phyloP scores from a whole-genome alignment of 1,139 yeast genomes.

The Saccharomyces hybrid region DNA sequence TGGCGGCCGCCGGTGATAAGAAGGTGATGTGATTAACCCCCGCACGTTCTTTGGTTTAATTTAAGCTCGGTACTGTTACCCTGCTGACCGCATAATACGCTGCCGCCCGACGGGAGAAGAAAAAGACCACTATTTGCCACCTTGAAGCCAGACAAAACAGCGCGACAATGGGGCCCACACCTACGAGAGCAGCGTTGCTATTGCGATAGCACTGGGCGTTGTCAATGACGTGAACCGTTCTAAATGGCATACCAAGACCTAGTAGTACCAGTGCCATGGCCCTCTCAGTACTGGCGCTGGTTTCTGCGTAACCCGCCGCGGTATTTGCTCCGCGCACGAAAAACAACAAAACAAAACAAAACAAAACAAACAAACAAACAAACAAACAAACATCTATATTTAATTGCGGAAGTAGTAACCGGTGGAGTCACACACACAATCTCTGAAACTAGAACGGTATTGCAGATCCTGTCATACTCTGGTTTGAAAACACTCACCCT shows the following conservation, averaged over 20 bases:
- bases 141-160: too few species aligned
- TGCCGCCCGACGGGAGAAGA: neutral
- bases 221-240: too few species aligned
- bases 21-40: neutral
- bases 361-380: neutral
- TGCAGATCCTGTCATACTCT: neutral
- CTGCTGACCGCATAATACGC: neutral
- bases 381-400: neutral
- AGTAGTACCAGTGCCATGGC: too few species aligned
- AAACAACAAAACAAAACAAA: neutral
- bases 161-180: too few species aligned
- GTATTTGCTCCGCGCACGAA: neutral
- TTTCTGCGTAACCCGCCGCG: neutral
- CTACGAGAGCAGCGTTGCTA: too few species aligned
- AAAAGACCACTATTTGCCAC: neutral
- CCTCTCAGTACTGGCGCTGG: too few species aligned
- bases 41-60: neutral
- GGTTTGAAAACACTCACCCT: neutral
- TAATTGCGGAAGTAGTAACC: neutral
- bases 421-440: neutral
- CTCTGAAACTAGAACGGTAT: neutral
- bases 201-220: too few species aligned
- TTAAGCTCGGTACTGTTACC: neutral
- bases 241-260: too few species aligned
- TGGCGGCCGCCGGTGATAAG: neutral